These are phyloP conservation scores for Scheffersomyces illinoinensis DNA, from an alignment of 1,139 yeast species.

Conservation along the genomic window DNA sequence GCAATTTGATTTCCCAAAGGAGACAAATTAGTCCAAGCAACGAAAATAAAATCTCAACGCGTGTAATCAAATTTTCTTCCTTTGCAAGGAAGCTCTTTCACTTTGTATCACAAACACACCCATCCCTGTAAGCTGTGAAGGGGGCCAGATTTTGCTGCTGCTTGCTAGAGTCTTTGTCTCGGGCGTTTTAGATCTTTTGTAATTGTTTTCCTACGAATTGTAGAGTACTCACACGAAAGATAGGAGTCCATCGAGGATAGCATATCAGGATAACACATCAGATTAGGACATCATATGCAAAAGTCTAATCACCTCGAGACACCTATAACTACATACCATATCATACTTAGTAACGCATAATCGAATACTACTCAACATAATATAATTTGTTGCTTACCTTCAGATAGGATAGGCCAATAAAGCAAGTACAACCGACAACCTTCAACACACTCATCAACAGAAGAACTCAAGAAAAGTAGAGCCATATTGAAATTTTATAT, in stretches of 20 bases:
- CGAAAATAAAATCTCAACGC: conserved; percentile 1
- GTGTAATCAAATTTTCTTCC: conserved; percentile 2
- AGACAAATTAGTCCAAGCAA: conserved; percentile 3
- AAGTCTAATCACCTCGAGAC: background rate
- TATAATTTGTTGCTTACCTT: background rate
- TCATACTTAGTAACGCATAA: background rate
- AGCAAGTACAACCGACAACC: background rate
- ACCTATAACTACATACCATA: background rate
- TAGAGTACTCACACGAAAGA: background rate
- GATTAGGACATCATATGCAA: background rate
- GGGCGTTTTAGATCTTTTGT: background rate
- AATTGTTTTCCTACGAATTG: background rate
- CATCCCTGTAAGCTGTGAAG: background rate
- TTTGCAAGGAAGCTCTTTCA: background rate
- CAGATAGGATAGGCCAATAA: background rate
- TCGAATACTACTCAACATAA: background rate
- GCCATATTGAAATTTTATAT: background rate
- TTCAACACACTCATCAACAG: background rate
- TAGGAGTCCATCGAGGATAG: background rate
- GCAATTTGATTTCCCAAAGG: conserved; percentile 7
- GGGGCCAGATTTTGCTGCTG: background rate
- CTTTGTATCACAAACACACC: background rate
- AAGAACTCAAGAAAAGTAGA: background rate
- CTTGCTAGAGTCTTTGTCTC: background rate
- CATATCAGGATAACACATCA: background rate